Evolutionary conservation across 148 eudicot genomes (phyloP).

Genomic region (Arbutus unedo): DNA sequence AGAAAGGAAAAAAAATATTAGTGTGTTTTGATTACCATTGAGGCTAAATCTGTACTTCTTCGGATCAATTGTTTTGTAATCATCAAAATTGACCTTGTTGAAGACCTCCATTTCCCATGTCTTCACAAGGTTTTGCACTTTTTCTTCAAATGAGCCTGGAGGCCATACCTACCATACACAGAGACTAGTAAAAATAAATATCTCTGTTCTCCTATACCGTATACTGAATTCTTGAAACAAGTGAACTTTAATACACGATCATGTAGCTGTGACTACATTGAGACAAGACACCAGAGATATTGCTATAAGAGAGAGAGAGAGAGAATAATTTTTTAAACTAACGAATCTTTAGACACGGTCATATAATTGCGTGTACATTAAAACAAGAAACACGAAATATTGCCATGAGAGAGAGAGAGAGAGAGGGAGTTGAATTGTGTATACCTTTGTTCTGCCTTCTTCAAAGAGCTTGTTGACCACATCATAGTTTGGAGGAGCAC

Average conservation of each 20-base stretch:
- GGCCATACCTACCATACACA: conserved; percentile 48
- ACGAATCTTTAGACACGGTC: no score
- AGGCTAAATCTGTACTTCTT: conserved; percentile 34
- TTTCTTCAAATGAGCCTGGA: conserved; percentile 71
- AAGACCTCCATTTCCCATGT: conserved; percentile 82
- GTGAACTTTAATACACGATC: background rate
- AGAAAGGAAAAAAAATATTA: background rate
- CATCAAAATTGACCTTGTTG: conserved; percentile 49
- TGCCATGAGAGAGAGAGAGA: no score
- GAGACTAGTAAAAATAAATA: no score
- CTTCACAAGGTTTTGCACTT: conserved; percentile 73
- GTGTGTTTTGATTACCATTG: conserved; percentile 33
- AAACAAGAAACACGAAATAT: background rate
- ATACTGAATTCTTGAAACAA: background rate
- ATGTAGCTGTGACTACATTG: background rate
- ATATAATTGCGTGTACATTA: no score
- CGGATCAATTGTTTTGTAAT: conserved; percentile 56
- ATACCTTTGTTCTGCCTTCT: conserved; percentile 71
- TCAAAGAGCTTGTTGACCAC: conserved; percentile 69
- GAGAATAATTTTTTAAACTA: no score
- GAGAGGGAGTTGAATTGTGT: background rate
- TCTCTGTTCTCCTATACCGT: background rate
- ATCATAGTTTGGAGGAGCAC: conserved; percentile 68
- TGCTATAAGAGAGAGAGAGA: no score
- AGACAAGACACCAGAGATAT: no score